Percentiles rank a stretch among this genome's conserved stretches.
Evolutionary conservation across 441 rosid genomes (phyloP).

Genomic region (Corymbia calophylla): DNA sequence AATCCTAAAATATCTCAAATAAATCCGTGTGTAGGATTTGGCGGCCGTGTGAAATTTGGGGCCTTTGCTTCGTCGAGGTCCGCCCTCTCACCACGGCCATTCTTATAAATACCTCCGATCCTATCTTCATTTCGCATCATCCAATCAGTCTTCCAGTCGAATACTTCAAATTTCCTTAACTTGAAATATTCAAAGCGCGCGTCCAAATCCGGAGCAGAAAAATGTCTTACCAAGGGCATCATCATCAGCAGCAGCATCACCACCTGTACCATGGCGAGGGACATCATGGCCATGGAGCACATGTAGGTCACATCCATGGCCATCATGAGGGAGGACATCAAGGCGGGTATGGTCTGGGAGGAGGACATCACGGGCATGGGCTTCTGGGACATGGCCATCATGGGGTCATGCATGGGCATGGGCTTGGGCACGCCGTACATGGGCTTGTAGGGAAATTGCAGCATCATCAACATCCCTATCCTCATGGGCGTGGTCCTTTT

Average conservation of each 20-base stretch:
- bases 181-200: neutral
- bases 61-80: neutral
- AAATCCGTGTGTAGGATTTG: neutral
- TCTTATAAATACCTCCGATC: neutral
- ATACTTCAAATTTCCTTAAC: neutral
- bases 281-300: neutral
- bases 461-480: neutral
- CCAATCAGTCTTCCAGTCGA: neutral
- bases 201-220: neutral
- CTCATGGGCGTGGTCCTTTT: neutral
- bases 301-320: neutral
- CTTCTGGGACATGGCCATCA: neutral
- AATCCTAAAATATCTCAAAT: too few species aligned
- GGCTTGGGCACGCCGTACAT: neutral
- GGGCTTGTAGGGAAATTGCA: neutral
- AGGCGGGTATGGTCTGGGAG: neutral
- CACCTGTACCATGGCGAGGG: neutral
- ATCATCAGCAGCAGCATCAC: neutral
- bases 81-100: neutral
- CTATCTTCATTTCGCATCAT: neutral
- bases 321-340: neutral
- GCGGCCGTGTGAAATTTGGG: neutral
- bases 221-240: neutral
- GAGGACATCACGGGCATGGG: neutral
- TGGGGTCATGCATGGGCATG: neutral